A percentile compares a stretch with the other conserved stretches of the same genome.
phyloP scores from a whole-genome alignment of 441 rosid species.

The Croton setiger region DNA sequence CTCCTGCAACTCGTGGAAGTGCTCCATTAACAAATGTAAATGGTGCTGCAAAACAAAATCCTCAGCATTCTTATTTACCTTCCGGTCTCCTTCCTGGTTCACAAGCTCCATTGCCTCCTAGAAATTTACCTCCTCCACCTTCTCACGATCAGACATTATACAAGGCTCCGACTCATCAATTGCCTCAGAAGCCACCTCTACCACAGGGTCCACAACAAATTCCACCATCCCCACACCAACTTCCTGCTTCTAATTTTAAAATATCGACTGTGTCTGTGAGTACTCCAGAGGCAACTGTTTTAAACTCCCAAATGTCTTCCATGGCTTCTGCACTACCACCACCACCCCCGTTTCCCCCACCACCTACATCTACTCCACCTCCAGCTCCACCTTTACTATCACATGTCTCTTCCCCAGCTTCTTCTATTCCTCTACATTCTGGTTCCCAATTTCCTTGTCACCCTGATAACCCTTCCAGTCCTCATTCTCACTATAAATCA shows the following conservation, averaged over 20 bases:
- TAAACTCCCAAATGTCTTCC: constrained; percentile 26
- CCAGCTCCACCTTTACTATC: constrained; percentile 25
- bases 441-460: constrained; percentile 24
- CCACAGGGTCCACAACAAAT: constrained; percentile 29
- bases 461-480: constrained; percentile 4
- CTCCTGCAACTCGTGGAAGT: constrained; percentile 27
- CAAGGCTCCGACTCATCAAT: constrained; percentile 30
- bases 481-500: constrained; percentile 7
- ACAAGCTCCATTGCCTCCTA: constrained; percentile 28
- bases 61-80: constrained; percentile 24
- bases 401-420: constrained; percentile 16
- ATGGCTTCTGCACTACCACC: constrained; percentile 31
- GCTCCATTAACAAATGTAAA: constrained; percentile 24
- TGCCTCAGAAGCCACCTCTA: constrained; percentile 24
- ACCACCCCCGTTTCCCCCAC: constrained; percentile 35
- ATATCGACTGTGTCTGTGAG: constrained; percentile 21
- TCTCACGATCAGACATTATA: constrained; percentile 31
- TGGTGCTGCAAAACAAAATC: constrained; percentile 31
- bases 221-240: constrained; percentile 25
- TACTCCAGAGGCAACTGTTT: constrained; percentile 20
- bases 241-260: constrained; percentile 23
- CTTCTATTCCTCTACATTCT: constrained; percentile 21
- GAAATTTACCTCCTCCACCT: constrained; percentile 38
- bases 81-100: constrained; percentile 27
- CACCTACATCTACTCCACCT: constrained; percentile 29